Evolutionary conservation across 371 early-diverging fungal genomes (phyloP), one percentile per base, ranked within the genome.

Genomic region (Fennellomyces sp.): DNA sequence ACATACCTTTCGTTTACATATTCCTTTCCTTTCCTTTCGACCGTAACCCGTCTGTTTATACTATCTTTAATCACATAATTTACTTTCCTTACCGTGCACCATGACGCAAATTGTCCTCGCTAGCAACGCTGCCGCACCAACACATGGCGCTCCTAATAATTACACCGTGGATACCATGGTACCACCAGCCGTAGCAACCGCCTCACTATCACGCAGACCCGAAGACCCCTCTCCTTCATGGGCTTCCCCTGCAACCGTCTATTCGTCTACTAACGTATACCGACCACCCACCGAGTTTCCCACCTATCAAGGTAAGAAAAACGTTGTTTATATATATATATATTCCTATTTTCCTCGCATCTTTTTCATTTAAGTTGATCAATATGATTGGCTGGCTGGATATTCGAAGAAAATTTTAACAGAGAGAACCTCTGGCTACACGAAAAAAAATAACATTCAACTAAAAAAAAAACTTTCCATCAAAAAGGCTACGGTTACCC

Each of bases 51-150:
- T n/a, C n/a, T n/a, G n/a, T n/a, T n/a, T n/a, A n/a, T n/a, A n/a
- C n/a, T n/a, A n/a, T n/a, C n/a, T n/a, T n/a, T n/a, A n/a, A n/a
- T n/a, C n/a, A n/a, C n/a, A n/a, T n/a, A n/a, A n/a, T n/a, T n/a
- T n/a, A n/a, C n/a, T n/a, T n/a, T n/a, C 23, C 5, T 23, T 23
- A 26, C 25, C 48, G 7, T 48, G 10, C 23, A 54, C 28, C 23
- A 58, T 58, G 58, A 58, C 47, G 19, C 58, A 58, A 49, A 49
- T 58, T 25, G 49, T 58, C 35, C 50, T 49, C 38, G 31, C 58
- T 41, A 58, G 31, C 48, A 58, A 36, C 28, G 27, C 58, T 36
- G 23, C 58, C 12, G 23, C 45, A 17, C 10, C 56, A 3, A 15
- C 33, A 13, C 58, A 47, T 49, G 35, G 21, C 13, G 26, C 29